Evolutionary conservation across 169 alveolate genomes (phyloP).

Genomic region (Neospora caninum): DNA sequence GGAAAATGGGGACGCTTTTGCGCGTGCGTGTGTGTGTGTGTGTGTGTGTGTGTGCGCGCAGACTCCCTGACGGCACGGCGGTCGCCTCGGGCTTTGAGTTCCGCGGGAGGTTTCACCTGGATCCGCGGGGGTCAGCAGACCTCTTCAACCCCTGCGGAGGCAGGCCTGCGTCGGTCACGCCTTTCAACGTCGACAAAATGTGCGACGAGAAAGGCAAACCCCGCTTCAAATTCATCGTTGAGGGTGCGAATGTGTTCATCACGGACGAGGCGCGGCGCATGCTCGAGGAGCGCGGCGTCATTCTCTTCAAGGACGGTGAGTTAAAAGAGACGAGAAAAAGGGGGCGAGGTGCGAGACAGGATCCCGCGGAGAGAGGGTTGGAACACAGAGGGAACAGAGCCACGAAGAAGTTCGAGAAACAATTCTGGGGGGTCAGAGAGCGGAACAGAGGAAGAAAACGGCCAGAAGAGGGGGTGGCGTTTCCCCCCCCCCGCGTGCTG

Average conservation of each 20-base stretch:
- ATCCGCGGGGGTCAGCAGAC: constrained; percentile 77
- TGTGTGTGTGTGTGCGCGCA: constrained; percentile 8
- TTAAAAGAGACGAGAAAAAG: background rate
- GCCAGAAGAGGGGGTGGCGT: too few species aligned
- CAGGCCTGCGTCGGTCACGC: constrained; percentile 84
- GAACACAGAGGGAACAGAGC: background rate
- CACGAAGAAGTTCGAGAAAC: background rate
- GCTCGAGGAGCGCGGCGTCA: constrained; percentile 81
- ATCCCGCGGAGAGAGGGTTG: background rate
- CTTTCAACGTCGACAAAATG: constrained; percentile 77
- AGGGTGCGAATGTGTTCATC: constrained; percentile 87
- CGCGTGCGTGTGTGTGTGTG: too few species aligned
- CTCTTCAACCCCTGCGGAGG: constrained; percentile 92
- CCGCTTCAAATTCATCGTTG: constrained; percentile 82
- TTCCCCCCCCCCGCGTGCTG: too few species aligned
- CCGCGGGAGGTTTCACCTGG: constrained; percentile 80
- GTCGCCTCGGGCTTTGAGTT: constrained; percentile 81
- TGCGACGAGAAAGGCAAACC: constrained; percentile 62
- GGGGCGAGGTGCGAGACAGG: background rate
- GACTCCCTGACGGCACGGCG: constrained; percentile 81
- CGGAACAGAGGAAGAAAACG: too few species aligned
- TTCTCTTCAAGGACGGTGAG: constrained; percentile 80
- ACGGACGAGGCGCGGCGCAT: constrained; percentile 86
- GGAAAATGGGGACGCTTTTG: too few species aligned
- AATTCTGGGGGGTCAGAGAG: too few species aligned